phyloP scores from a whole-genome alignment of 306 rosid species.

The Lathyrus tuberosus region DNA sequence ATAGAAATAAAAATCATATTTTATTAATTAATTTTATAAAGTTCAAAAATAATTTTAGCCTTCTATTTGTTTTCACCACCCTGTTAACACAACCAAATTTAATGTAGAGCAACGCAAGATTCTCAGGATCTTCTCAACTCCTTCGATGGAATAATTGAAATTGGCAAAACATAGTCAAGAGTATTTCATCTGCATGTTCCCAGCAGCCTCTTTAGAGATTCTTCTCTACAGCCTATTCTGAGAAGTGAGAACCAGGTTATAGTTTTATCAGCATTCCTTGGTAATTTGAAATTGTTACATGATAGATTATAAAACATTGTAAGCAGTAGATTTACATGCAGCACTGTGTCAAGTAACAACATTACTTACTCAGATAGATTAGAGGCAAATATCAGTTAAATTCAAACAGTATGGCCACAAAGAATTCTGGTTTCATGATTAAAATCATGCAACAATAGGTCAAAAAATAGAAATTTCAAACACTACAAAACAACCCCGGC shows the following conservation, averaged over 20 bases:
- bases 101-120: background rate
- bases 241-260: no score
- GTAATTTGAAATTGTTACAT: no score
- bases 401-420: constrained; percentile 29
- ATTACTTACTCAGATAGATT: background rate
- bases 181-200: background rate
- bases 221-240: no score
- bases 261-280: no score
- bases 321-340: background rate
- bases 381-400: constrained; percentile 32
- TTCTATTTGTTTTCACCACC: background rate
- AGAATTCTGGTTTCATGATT: constrained; percentile 25
- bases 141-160: background rate
- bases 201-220: background rate
- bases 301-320: no score
- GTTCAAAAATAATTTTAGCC: background rate
- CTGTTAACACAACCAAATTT: background rate
- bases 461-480: constrained; percentile 30
- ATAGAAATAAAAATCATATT: no score
- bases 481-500: constrained; percentile 31
- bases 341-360: background rate
- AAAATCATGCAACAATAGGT: constrained; percentile 28
- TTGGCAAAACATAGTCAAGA: no score
- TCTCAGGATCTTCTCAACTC: background rate
- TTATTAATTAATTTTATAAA: no score